These are phyloP conservation scores for Coniochaeta hoffmannii DNA, from an alignment of 2,329 filamentous ascomycete genomes.

Conservation along the genomic window DNA sequence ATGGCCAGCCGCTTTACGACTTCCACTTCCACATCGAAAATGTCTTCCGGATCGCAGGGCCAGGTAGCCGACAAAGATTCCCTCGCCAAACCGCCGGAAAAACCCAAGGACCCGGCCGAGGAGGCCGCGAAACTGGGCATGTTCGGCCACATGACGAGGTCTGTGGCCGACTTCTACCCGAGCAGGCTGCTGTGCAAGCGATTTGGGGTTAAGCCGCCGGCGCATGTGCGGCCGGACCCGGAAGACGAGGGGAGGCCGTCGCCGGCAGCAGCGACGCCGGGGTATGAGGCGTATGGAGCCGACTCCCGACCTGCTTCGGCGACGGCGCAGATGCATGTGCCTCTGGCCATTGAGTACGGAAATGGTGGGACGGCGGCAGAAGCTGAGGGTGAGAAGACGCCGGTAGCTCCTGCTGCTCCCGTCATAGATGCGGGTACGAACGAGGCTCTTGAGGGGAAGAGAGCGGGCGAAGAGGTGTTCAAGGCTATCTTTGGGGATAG, in stretches of 20 bases:
- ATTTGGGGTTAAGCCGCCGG: conserved; percentile 78
- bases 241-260: conserved; percentile 19
- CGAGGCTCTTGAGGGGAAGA: conserved; percentile 65
- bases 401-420: conserved; percentile 10
- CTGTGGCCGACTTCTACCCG: conserved; percentile 65
- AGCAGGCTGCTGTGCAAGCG: conserved; percentile 85
- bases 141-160: conserved; percentile 84
- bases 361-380: background rate
- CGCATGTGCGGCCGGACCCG: conserved; percentile 53
- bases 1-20: conserved; percentile 94
- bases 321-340: too few relatives aligned
- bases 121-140: conserved; percentile 84
- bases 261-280: conserved; percentile 11
- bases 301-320: conserved; percentile 8
- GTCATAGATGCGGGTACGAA: conserved; percentile 67
- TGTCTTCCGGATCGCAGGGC: conserved; percentile 11
- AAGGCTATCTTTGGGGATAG: conserved; percentile 91
- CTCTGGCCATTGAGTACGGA: conserved; percentile 7
- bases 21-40: conserved; percentile 39
- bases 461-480: conserved; percentile 75
- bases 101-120: conserved; percentile 68
- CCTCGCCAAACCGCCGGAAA: conserved; percentile 41
- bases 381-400: conserved; percentile 8
- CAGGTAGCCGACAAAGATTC: conserved; percentile 20
- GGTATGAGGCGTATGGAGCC: conserved; percentile 10